These are phyloP conservation scores for Chaetomium cochliodes DNA, from an alignment of 495 filamentous ascomycete genomes.

Conservation along the genomic window DNA sequence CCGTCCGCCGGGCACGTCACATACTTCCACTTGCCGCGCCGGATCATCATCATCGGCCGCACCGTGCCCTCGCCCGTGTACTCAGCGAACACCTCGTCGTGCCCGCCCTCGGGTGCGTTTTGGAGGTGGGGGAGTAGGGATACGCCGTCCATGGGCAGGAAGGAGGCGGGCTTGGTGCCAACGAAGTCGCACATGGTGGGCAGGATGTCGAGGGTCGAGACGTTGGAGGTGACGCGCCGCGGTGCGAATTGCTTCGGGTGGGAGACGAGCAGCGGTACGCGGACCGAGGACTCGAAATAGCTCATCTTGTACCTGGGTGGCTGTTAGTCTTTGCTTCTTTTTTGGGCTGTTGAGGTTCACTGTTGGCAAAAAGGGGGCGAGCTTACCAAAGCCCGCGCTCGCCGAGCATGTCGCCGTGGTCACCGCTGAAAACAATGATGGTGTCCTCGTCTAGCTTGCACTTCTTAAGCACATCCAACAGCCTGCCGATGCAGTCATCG, in stretches of 20 bases:
- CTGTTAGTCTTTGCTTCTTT: background rate
- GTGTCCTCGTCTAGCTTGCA: constrained; percentile 77
- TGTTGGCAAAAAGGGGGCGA: background rate
- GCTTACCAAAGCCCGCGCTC: constrained; percentile 75
- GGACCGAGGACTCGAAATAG: constrained; percentile 80
- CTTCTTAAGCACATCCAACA: constrained; percentile 67
- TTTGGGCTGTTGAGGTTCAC: background rate
- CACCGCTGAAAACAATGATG: constrained; percentile 81
- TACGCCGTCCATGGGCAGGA: constrained; percentile 73
- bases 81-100: constrained; percentile 79
- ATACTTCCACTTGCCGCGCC: constrained; percentile 78
- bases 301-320: constrained; percentile 79
- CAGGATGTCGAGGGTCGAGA: constrained; percentile 81
- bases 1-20: constrained; percentile 77
- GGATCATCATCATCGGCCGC: constrained; percentile 87
- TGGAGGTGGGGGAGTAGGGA: constrained; percentile 70
- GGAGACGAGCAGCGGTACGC: constrained; percentile 77
- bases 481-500: constrained; percentile 79
- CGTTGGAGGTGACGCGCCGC: constrained; percentile 69
- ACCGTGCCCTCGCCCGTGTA: constrained; percentile 88
- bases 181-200: constrained; percentile 82
- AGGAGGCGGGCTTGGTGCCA: constrained; percentile 58
- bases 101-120: constrained; percentile 51
- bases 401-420: constrained; percentile 91
- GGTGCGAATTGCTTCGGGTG: constrained; percentile 65